Conservation (phyloP, 2,329 filamentous ascomycete species). For the Aspergillus uvarum region DNA sequence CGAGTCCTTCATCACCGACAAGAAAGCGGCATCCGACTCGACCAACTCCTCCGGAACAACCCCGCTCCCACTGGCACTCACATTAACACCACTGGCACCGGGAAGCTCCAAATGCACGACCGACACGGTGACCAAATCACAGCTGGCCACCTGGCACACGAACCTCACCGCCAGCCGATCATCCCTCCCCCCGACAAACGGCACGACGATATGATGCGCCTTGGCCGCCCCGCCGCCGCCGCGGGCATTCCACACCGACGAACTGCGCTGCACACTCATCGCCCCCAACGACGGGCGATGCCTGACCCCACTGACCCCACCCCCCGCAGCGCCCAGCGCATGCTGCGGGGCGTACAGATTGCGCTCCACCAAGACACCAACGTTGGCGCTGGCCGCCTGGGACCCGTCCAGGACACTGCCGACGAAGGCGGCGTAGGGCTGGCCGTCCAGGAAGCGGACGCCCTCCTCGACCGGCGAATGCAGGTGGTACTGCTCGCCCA, state of each 20-base stretch:
- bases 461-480: slow-evolving; percentile 48
- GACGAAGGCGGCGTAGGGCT: slow-evolving; percentile 71
- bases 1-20: slow-evolving; percentile 57
- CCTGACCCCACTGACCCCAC: background rate
- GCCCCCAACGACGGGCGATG: background rate
- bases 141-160: slow-evolving; percentile 79
- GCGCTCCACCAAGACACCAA: background rate
- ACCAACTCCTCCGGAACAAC: background rate
- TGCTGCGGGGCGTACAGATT: background rate
- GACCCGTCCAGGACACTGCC: slow-evolving; percentile 54
- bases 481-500: slow-evolving; percentile 60
- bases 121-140: slow-evolving; percentile 74
- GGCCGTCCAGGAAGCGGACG: slow-evolving; percentile 58
- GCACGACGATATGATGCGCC: slow-evolving; percentile 80
- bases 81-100: background rate
- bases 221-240: background rate
- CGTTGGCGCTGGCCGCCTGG: background rate
- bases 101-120: slow-evolving; percentile 60
- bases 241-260: too few relatives aligned
- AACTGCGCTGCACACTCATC: background rate
- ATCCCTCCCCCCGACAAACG: slow-evolving; percentile 81
- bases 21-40: slow-evolving; percentile 55
- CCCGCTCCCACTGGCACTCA: too few relatives aligned
- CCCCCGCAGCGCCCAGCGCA: background rate
- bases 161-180: slow-evolving; percentile 77